Evolutionary conservation across 2,329 filamentous ascomycete genomes (phyloP).

Genomic region (Botrytis sinoallii): DNA sequence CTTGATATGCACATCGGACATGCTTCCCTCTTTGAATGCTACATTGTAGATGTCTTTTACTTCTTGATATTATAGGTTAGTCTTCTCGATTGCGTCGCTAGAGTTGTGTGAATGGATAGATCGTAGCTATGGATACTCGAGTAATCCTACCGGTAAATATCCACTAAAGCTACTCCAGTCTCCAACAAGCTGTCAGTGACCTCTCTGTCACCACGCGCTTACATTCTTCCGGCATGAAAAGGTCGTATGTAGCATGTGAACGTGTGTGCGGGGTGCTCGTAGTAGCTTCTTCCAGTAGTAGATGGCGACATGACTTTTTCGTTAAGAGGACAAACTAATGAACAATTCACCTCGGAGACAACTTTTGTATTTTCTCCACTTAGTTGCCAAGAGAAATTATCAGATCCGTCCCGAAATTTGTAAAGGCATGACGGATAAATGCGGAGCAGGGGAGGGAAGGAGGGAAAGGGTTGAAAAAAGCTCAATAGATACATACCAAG

Average conservation of each 20-base stretch:
- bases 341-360: neutral
- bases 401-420: slow-evolving; percentile 18
- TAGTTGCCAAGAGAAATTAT: slow-evolving; percentile 19
- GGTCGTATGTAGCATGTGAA: neutral
- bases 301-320: neutral
- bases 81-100: neutral
- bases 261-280: neutral
- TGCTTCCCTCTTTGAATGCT: neutral
- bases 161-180: neutral
- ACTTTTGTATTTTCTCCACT: neutral
- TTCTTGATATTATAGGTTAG: neutral
- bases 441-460: slow-evolving; percentile 3
- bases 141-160: neutral
- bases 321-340: neutral
- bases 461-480: neutral
- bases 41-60: neutral
- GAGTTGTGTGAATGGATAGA: neutral
- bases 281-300: neutral
- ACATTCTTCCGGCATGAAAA: neutral
- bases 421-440: neutral
- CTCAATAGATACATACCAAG: neutral
- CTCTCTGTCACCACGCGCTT: neutral
- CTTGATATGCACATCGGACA: neutral
- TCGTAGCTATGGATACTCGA: neutral
- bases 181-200: neutral